A percentile compares a stretch with the other conserved stretches of the same genome.
phyloP scores from a whole-genome alignment of 1,284 basidiomycete genomes.

The Gomphus bonarii region DNA sequence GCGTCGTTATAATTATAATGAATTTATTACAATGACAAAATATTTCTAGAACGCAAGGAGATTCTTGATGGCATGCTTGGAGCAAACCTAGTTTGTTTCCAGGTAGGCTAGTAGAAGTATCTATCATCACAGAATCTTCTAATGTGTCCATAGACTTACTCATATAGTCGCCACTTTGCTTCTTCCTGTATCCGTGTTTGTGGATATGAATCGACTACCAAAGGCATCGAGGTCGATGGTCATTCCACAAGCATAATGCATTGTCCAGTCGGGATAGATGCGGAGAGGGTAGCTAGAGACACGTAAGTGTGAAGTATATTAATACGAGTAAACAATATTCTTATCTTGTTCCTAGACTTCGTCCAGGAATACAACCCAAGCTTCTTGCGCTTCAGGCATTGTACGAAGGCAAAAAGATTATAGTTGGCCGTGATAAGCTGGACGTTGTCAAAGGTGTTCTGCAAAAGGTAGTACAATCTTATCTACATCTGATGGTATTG shows the following conservation, averaged over 20 bases:
- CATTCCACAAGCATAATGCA: slow-evolving; percentile 81
- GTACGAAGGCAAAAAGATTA: slow-evolving; percentile 97
- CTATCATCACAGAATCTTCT: slow-evolving; percentile 2
- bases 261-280: slow-evolving; percentile 97
- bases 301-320: slow-evolving; percentile 35
- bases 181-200: slow-evolving; percentile 94
- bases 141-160: slow-evolving; percentile 63
- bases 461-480: slow-evolving; percentile 62
- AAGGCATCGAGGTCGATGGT: slow-evolving; percentile 86
- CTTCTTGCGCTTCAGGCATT: slow-evolving; percentile 74
- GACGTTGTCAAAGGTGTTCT: slow-evolving; percentile 97
- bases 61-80: slow-evolving; percentile 98
- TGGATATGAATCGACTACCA: slow-evolving; percentile 80
- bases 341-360: slow-evolving; percentile 31
- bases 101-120: slow-evolving; percentile 29
- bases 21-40: neutral
- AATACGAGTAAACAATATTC: slow-evolving; percentile 3
- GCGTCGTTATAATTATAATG: neutral
- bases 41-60: slow-evolving; percentile 64
- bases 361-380: slow-evolving; percentile 83
- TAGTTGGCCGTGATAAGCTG: slow-evolving; percentile 97
- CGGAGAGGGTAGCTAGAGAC: slow-evolving; percentile 80
- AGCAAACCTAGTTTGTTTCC: slow-evolving; percentile 93
- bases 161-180: slow-evolving; percentile 92
- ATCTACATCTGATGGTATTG: neutral